Evolutionary conservation across 257 asterid genomes (phyloP), one percentile per base, ranked within the genome.

Genomic region (Mitragyna speciosa): DNA sequence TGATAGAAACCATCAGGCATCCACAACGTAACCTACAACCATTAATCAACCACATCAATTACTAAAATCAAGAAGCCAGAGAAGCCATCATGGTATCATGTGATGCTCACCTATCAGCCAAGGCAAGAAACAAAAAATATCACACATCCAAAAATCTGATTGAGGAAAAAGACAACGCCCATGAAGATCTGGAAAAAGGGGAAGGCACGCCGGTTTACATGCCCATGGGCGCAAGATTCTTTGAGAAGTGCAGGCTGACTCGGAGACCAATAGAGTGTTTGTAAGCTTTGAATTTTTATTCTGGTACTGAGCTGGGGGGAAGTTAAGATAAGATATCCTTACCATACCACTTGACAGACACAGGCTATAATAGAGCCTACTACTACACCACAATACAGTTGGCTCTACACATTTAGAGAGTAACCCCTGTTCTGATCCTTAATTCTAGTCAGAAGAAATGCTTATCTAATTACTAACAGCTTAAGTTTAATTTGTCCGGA

Each of bases 151-250:
- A 6, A 56, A 26, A 56, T 56, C 64, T 20, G 28, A 39, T 39
- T 70, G 75, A 56, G 58, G 58, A 70, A 70, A 1, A 56, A 31
- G 75, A 33, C 75, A 70, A 70, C 16, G 15, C 63, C 63, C 76
- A 47, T 48, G 52, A 69, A 41, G 73, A 51, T 69, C 26, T 16
- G 31, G 49, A 26, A 8, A 8, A 69, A 39, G 41, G 73, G 52
- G 73, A 69, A 69, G 73, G 73, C 73, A 51, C 41, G 6, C 73
- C 52, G 39, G 52, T 30, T 30, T 52, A 0, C 39, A 39, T 69
- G 73, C 73, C 73, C 73, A 69, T 7, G 73, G 73, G 49, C 39
- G 26, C 26, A 67, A 12, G 48, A 66, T 31, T 66, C 47, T 66
- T 66, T 0, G 41, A 66, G 31, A 66, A 31, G 71, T 2, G 9